A percentile compares a stretch with the other conserved stretches of the same genome.
Conservation (phyloP, 805 yeast species). For the Metschnikowia borealis region DNA sequence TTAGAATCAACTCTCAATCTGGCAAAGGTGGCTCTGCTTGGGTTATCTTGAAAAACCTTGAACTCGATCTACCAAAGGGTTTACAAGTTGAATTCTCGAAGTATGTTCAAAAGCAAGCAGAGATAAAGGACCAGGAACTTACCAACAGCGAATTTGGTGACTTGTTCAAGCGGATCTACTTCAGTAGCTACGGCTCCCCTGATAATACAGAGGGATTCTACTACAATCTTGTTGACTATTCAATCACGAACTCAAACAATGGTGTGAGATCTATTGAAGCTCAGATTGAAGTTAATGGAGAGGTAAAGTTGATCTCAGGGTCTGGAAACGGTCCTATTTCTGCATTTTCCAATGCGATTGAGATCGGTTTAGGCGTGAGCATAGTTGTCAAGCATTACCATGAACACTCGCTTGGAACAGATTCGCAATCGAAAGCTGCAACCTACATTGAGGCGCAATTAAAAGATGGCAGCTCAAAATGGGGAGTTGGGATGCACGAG, state of each 20-base stretch:
- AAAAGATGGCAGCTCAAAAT: conserved; percentile 30
- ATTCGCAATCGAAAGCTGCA: conserved; percentile 69
- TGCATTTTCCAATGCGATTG: conserved; percentile 49
- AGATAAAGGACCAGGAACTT: conserved; percentile 67
- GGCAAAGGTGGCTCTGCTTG: conserved; percentile 91
- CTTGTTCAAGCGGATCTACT: conserved; percentile 60
- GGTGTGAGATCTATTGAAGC: conserved; percentile 45
- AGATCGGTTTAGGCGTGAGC: conserved; percentile 39
- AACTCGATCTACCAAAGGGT: conserved; percentile 76
- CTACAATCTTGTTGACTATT: conserved; percentile 44
- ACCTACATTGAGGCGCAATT: conserved; percentile 49
- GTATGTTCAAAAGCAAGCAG: conserved; percentile 68
- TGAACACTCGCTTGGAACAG: conserved; percentile 77
- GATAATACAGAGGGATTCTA: conserved; percentile 15
- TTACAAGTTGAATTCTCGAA: conserved; percentile 73
- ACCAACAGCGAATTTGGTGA: conserved; percentile 59
- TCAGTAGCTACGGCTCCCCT: conserved; percentile 33
- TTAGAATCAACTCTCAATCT: conserved; percentile 81
- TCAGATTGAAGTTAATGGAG: conserved; percentile 41
- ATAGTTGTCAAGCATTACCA: conserved; percentile 66
- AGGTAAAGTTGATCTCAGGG: conserved; percentile 43
- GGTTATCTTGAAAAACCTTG: conserved; percentile 73
- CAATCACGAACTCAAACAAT: conserved; percentile 36
- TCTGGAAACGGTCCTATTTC: conserved; percentile 82
- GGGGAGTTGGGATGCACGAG: conserved; percentile 94